phyloP scores from a whole-genome alignment of 129 eudicot species.

The sunflower (Helianthus annuus) region HanXRQr2.0-SUNRISE NC_035434.2:174592137-174592636 shows the following conservation, averaged over 20 bases:
- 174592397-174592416: conserved; percentile 42
- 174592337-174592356: conserved; percentile 20
- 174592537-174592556: conserved; percentile 56
- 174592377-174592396: conserved; percentile 54
- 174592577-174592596: not conserved
- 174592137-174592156: conserved; percentile 29
- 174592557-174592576: conserved; percentile 38
- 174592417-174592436: conserved; percentile 47
- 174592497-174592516: conserved; percentile 65
- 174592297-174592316: not conserved
- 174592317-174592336: not conserved
- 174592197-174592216: conserved; percentile 21
- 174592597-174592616: not conserved
- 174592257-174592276: conserved; percentile 31
- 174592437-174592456: conserved; percentile 70
- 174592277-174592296: conserved; percentile 27
- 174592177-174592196: conserved; percentile 33
- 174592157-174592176: conserved; percentile 38
- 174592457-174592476: conserved; percentile 51
- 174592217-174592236: conserved; percentile 21
- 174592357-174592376: conserved; percentile 18
- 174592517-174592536: conserved; percentile 57
- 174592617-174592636: not conserved
- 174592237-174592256: conserved; percentile 30
- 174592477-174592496: conserved; percentile 73